A percentile compares a stretch with the other conserved stretches of the same genome.
phyloP scores from a whole-genome alignment of 2,329 filamentous ascomycete species.

The Knufia petricola region DNA sequence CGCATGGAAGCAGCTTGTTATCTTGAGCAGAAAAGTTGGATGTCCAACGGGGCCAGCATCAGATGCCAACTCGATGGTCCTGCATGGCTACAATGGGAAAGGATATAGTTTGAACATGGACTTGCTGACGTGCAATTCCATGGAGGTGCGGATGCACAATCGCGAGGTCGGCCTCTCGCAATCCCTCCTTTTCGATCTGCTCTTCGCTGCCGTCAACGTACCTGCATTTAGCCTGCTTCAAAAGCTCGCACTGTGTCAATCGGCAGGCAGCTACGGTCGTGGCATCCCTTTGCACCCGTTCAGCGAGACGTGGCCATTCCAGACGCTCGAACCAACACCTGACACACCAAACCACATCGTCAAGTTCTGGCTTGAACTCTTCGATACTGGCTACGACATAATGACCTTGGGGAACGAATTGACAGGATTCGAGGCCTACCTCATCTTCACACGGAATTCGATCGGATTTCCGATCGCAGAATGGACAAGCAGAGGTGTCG shows the following conservation, averaged over 20 bases:
- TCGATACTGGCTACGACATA: slow-evolving; percentile 13
- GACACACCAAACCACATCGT: slow-evolving; percentile 16
- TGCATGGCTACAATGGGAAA: neutral
- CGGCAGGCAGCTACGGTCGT: slow-evolving; percentile 10
- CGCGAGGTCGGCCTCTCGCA: slow-evolving; percentile 31
- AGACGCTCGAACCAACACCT: slow-evolving; percentile 12
- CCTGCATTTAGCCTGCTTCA: slow-evolving; percentile 37
- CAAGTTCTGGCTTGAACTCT: slow-evolving; percentile 19
- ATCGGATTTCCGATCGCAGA: slow-evolving; percentile 4
- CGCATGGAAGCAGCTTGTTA: slow-evolving; percentile 50
- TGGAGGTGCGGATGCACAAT: slow-evolving; percentile 1
- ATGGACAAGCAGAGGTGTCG: slow-evolving; percentile 1
- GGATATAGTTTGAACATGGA: neutral
- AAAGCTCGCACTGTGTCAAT: slow-evolving; percentile 10
- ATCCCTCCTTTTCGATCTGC: slow-evolving; percentile 31
- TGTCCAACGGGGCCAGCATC: slow-evolving; percentile 13
- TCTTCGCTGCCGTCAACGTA: slow-evolving; percentile 33
- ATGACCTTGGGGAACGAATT: neutral
- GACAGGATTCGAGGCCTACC: slow-evolving; percentile 1
- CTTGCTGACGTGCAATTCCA: neutral
- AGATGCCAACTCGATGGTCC: neutral
- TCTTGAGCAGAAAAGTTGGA: slow-evolving; percentile 55
- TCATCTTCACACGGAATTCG: slow-evolving; percentile 5
- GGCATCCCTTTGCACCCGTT: slow-evolving; percentile 13
- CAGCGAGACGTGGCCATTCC: slow-evolving; percentile 20